Evolutionary conservation across 2,329 filamentous ascomycete species (phyloP).

Genomic region (Xylaria sp.): DNA sequence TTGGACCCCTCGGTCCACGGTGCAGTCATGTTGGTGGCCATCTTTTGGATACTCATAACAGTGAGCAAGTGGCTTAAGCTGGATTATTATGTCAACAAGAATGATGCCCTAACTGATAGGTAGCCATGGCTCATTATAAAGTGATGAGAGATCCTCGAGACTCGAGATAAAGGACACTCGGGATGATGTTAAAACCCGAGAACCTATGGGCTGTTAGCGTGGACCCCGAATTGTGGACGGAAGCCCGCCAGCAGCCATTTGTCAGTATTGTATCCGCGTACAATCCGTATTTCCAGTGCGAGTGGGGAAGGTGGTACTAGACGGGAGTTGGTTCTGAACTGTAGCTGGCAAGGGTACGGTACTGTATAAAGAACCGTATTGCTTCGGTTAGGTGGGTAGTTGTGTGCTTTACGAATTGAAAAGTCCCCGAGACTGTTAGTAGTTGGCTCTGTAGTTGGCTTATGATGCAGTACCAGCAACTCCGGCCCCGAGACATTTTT

Average conservation of each 20-base stretch:
- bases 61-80: not conserved
- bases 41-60: slow-evolving; percentile 4
- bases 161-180: slow-evolving; percentile 10
- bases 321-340: not conserved
- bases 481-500: not conserved
- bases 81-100: not conserved
- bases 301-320: not conserved
- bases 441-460: not conserved
- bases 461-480: not conserved
- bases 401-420: not conserved
- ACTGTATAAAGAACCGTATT: not conserved
- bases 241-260: not conserved
- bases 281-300: not conserved
- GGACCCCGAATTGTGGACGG: not conserved
- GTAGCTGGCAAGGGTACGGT: not conserved
- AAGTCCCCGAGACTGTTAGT: not conserved
- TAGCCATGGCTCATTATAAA: slow-evolving; percentile 11
- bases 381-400: not conserved
- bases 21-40: slow-evolving; percentile 18
- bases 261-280: not conserved
- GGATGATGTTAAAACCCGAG: slow-evolving; percentile 18
- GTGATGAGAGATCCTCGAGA: not conserved
- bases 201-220: not conserved
- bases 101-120: not conserved
- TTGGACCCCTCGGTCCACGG: slow-evolving; percentile 35